Evolutionary conservation across 163 green algal genomes (phyloP).

Genomic region (Coccomyxa subellipsoidea): DNA sequence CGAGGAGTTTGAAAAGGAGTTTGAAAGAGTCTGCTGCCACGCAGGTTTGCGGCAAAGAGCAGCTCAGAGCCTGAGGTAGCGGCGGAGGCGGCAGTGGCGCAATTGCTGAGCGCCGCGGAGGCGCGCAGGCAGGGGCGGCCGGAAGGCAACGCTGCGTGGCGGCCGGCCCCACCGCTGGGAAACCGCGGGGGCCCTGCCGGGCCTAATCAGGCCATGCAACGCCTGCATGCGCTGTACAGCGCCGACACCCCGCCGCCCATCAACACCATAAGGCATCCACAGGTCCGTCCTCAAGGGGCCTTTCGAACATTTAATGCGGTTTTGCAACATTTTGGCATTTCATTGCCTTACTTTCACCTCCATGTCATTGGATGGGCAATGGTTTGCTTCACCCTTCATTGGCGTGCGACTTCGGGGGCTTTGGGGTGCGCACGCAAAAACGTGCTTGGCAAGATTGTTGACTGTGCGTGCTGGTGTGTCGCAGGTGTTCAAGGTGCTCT

Average conservation of each 20-base stretch:
- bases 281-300: no score
- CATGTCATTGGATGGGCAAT: no score
- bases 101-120: background rate
- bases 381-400: no score
- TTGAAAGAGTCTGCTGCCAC: no score
- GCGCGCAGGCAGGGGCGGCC: background rate
- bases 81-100: conserved; percentile 1
- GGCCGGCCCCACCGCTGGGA: no score
- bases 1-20: no score
- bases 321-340: no score
- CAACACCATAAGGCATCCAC: conserved; percentile 40
- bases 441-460: background rate
- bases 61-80: background rate
- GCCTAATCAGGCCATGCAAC: background rate
- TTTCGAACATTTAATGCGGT: no score
- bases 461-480: background rate
- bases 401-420: no score
- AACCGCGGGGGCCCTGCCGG: background rate
- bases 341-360: no score
- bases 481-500: conserved; percentile 46
- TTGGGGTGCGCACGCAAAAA: no score
- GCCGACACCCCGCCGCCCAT: conserved; percentile 22
- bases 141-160: background rate
- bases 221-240: conserved; percentile 27
- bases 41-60: background rate